phyloP scores from a whole-genome alignment of 345 rosid species.

The Brassica incana region DNA sequence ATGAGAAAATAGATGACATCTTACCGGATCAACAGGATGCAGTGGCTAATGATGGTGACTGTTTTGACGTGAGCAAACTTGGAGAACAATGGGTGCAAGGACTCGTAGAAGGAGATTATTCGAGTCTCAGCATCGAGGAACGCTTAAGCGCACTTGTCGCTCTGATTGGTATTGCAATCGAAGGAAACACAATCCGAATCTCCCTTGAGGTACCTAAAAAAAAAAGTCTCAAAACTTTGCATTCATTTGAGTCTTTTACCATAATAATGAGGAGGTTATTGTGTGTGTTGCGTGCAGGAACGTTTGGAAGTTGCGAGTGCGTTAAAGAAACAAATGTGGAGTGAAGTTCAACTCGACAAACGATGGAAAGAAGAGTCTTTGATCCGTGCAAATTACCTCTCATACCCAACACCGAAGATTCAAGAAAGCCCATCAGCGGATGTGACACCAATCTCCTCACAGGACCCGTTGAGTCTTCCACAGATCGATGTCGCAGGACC shows the following conservation, averaged over 20 bases:
- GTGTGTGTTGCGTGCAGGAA: slow-evolving; percentile 54
- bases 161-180: slow-evolving; percentile 67
- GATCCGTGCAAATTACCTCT: slow-evolving; percentile 47
- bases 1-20: slow-evolving; percentile 24
- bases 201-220: slow-evolving; percentile 54
- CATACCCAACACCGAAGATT: slow-evolving; percentile 46
- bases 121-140: slow-evolving; percentile 75
- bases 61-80: slow-evolving; percentile 64
- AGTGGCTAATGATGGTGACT: slow-evolving; percentile 37
- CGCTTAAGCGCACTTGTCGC: slow-evolving; percentile 78
- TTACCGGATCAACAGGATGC: slow-evolving; percentile 30
- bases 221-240: not conserved
- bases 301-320: slow-evolving; percentile 89
- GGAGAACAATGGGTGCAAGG: slow-evolving; percentile 89
- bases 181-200: slow-evolving; percentile 70
- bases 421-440: slow-evolving; percentile 50
- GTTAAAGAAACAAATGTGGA: slow-evolving; percentile 91
- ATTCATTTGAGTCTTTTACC: slow-evolving; percentile 8
- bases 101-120: slow-evolving; percentile 77
- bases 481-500: slow-evolving; percentile 51
- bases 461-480: slow-evolving; percentile 43
- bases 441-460: slow-evolving; percentile 44
- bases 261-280: slow-evolving; percentile 11
- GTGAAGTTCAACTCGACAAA: slow-evolving; percentile 87
- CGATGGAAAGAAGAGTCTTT: slow-evolving; percentile 81